phyloP scores from a whole-genome alignment of 768 basidiomycete genomes.

The Hypsizygus marmoreus region DNA sequence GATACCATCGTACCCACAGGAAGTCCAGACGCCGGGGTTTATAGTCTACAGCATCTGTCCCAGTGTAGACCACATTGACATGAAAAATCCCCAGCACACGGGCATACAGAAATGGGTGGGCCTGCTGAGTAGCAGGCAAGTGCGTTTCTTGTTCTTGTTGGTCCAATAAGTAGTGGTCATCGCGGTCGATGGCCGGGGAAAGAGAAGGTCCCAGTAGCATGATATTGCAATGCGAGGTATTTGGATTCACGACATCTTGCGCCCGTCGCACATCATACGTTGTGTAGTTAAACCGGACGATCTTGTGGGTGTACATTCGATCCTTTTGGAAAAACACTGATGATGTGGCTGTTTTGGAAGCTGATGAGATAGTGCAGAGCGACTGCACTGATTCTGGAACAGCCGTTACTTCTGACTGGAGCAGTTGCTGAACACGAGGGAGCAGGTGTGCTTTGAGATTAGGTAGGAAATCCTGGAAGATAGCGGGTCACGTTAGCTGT shows the following conservation, averaged over 20 bases:
- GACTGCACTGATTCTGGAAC: constrained; percentile 1
- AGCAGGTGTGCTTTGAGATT: neutral
- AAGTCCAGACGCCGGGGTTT: constrained; percentile 23
- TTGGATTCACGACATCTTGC: constrained; percentile 29
- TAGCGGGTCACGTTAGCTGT: no score
- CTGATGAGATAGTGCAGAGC: constrained; percentile 12
- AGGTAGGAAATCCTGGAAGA: neutral
- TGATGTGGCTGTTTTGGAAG: no score
- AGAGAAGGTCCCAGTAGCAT: constrained; percentile 22
- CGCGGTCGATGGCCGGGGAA: no score
- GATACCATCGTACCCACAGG: constrained; percentile 32
- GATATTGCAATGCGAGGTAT: constrained; percentile 27
- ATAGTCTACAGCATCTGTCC: neutral
- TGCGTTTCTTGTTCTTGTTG: neutral
- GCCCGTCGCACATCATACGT: constrained; percentile 45
- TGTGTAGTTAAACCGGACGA: constrained; percentile 40
- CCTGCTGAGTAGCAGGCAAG: no score
- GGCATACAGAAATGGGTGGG: constrained; percentile 32
- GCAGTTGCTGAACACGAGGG: neutral
- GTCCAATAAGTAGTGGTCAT: constrained; percentile 7
- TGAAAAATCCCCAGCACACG: constrained; percentile 28
- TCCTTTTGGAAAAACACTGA: no score
- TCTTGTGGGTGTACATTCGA: constrained; percentile 28
- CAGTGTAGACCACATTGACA: constrained; percentile 20
- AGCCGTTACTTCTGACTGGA: neutral